Evolutionary conservation across 139 green algal species (phyloP).

Genomic region (Gonium pectorale): DNA sequence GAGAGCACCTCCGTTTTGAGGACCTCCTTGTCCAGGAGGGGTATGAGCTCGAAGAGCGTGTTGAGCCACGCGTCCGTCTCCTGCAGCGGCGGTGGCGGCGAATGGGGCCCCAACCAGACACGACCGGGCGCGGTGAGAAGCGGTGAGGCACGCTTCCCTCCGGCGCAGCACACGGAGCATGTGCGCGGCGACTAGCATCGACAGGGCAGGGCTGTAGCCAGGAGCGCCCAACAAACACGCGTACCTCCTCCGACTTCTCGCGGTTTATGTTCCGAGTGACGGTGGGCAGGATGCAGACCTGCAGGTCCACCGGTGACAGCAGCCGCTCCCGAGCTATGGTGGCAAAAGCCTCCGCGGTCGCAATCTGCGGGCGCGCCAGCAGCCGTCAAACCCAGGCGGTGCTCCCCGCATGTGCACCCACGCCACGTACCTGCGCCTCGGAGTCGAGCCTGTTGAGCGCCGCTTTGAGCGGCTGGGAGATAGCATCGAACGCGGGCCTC

Average conservation of each 20-base stretch:
- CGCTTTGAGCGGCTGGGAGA: conserved; percentile 53
- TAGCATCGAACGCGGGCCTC: conserved; percentile 49
- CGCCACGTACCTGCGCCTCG: conserved; percentile 44
- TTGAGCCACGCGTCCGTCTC: conserved; percentile 60
- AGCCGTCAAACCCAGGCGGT: neutral
- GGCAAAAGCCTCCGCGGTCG: conserved; percentile 52
- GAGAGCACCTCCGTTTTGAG: conserved; percentile 57
- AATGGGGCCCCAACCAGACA: neutral
- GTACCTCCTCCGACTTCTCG: conserved; percentile 61
- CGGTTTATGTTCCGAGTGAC: conserved; percentile 62
- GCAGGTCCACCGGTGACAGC: conserved; percentile 53
- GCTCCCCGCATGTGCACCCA: neutral
- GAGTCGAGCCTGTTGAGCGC: conserved; percentile 52
- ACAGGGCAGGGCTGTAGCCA: no score
- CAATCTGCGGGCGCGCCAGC: conserved; percentile 52
- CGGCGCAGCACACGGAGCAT: no score
- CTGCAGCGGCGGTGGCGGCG: conserved; percentile 42
- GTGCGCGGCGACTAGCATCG: no score
- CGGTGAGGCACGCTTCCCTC: no score
- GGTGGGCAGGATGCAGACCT: conserved; percentile 55
- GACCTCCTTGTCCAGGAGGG: conserved; percentile 59
- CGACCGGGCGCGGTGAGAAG: no score
- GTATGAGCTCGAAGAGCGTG: conserved; percentile 57
- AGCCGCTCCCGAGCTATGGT: conserved; percentile 53
- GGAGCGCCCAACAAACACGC: no score